phyloP scores from a whole-genome alignment of 345 rosid genomes.

The Limnanthes douglasii region DNA sequence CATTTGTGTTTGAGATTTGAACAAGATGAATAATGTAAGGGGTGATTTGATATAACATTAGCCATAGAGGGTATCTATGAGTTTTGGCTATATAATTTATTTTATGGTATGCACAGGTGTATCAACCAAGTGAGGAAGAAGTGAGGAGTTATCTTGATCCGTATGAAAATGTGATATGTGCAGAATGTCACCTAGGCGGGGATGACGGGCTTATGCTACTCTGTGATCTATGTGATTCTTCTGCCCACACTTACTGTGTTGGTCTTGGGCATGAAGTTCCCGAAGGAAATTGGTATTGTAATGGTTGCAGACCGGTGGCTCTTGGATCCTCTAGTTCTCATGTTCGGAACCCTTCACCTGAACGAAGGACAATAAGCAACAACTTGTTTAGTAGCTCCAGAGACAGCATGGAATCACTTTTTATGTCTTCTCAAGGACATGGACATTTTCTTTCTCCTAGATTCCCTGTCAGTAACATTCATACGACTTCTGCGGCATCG shows the following conservation, averaged over 20 bases:
- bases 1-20: too few species aligned
- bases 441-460: constrained; percentile 56
- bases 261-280: constrained; percentile 96
- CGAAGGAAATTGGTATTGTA: constrained; percentile 98
- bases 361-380: constrained; percentile 27
- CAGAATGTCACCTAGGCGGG: constrained; percentile 94
- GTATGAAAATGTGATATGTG: constrained; percentile 78
- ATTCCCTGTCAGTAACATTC: constrained; percentile 33
- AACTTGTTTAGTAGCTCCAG: constrained; percentile 31
- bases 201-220: constrained; percentile 97
- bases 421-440: constrained; percentile 23
- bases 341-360: constrained; percentile 28
- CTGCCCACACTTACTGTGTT: constrained; percentile 96
- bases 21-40: too few species aligned
- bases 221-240: constrained; percentile 95
- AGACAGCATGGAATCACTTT: too few species aligned
- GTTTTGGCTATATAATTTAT: too few species aligned
- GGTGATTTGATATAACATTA: too few species aligned
- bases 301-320: constrained; percentile 80
- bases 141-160: constrained; percentile 88
- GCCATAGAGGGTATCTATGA: too few species aligned
- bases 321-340: constrained; percentile 62
- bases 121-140: constrained; percentile 97
- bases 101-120: constrained; percentile 42
- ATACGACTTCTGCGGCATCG: constrained; percentile 47